Percentiles rank a stretch among this genome's conserved stretches.
These are phyloP conservation scores for Penicillium bovifimosum DNA, from an alignment of 495 filamentous ascomycete genomes.

Conservation along the genomic window DNA sequence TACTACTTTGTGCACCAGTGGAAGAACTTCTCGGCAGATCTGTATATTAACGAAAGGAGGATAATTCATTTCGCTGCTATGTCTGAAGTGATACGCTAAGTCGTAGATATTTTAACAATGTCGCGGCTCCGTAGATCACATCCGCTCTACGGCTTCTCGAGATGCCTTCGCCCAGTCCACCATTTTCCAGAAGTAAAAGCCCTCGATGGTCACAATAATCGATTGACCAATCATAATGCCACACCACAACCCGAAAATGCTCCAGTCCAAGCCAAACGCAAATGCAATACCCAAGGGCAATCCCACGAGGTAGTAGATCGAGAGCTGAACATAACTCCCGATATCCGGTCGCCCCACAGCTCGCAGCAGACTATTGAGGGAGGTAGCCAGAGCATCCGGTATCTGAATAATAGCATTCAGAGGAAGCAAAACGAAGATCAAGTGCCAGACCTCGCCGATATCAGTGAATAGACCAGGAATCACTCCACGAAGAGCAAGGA, in stretches of 20 bases:
- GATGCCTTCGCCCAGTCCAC: conserved; percentile 13
- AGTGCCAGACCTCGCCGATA: conserved; percentile 29
- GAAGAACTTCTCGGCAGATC: not conserved
- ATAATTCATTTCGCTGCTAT: not conserved
- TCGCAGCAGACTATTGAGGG: conserved; percentile 18
- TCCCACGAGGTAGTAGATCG: conserved; percentile 12
- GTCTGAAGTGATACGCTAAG: not conserved
- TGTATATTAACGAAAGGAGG: not conserved
- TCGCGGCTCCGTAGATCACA: not conserved
- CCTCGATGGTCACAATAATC: conserved; percentile 5
- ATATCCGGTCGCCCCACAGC: conserved; percentile 16
- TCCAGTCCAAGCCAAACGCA: conserved; percentile 19
- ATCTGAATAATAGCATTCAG: conserved; percentile 25
- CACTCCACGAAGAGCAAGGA: conserved; percentile 1
- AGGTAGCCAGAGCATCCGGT: conserved; percentile 22
- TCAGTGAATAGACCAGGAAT: conserved; percentile 35
- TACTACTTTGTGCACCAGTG: too few species aligned
- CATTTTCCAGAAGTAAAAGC: conserved; percentile 12
- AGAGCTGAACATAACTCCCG: conserved; percentile 10
- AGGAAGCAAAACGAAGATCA: conserved; percentile 20
- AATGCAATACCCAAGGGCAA: conserved; percentile 18
- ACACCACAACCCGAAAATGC: conserved; percentile 20
- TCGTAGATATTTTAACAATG: not conserved
- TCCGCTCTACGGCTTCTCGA: conserved; percentile 1
- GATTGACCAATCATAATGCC: conserved; percentile 14